Conservation (phyloP, 345 rosid genomes). For the rapeseed (Brassica napus) region DNA sequence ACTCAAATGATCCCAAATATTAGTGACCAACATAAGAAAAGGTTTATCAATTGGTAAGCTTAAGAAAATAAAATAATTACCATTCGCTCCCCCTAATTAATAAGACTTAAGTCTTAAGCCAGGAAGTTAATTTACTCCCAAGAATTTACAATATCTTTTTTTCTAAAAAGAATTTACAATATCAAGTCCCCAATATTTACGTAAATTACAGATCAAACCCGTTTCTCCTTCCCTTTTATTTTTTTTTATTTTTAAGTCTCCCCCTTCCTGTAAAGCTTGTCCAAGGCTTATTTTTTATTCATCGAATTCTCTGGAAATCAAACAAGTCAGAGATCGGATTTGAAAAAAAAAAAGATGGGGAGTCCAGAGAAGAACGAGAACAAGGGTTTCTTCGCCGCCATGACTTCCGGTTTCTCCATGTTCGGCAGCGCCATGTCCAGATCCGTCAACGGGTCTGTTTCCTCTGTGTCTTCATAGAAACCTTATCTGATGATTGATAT, state of each 20-base stretch:
- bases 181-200: slow-evolving; percentile 14
- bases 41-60: neutral
- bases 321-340: slow-evolving; percentile 9
- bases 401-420: slow-evolving; percentile 65
- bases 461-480: neutral
- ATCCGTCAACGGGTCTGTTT: slow-evolving; percentile 62
- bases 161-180: neutral
- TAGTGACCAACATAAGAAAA: neutral
- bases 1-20: neutral
- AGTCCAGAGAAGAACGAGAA: slow-evolving; percentile 57
- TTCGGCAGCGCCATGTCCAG: slow-evolving; percentile 68
- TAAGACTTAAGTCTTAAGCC: neutral
- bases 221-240: neutral
- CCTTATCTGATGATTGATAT: neutral
- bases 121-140: neutral
- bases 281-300: neutral
- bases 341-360: slow-evolving; percentile 33
- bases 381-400: slow-evolving; percentile 68
- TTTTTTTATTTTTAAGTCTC: neutral
- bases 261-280: slow-evolving; percentile 27
- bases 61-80: neutral
- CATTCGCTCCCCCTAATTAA: neutral
- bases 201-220: slow-evolving; percentile 26
- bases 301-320: slow-evolving; percentile 13
- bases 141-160: neutral